Conservation (phyloP, 768 basidiomycete species). For the Boletus rubescentipes region DNA sequence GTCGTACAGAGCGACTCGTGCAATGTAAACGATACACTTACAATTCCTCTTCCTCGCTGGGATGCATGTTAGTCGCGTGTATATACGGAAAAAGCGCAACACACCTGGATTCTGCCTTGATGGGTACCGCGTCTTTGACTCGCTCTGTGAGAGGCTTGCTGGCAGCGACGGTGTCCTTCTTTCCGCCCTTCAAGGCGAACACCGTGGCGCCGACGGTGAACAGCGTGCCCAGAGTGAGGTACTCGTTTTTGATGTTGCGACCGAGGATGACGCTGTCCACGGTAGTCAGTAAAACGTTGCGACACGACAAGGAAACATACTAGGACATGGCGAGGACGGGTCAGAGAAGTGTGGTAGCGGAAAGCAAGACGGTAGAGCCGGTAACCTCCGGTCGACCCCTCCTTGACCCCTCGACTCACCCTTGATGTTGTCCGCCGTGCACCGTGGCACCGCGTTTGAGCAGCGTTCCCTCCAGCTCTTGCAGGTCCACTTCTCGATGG, state of each 20-base stretch:
- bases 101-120: slow-evolving; percentile 68
- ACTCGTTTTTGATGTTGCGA: slow-evolving; percentile 78
- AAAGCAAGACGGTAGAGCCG: no score
- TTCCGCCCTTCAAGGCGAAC: slow-evolving; percentile 56
- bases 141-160: slow-evolving; percentile 48
- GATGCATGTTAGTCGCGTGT: slow-evolving; percentile 5
- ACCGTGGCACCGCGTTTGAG: slow-evolving; percentile 77
- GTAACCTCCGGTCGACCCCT: slow-evolving; percentile 19
- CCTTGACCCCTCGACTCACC: slow-evolving; percentile 13
- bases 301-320: slow-evolving; percentile 27
- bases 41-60: slow-evolving; percentile 85
- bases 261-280: slow-evolving; percentile 66
- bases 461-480: slow-evolving; percentile 60
- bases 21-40: slow-evolving; percentile 40
- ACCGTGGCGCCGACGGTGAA: slow-evolving; percentile 54
- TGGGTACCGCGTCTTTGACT: slow-evolving; percentile 62
- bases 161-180: slow-evolving; percentile 42
- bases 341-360: no score
- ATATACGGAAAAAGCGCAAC: slow-evolving; percentile 27
- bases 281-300: slow-evolving; percentile 2
- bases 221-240: slow-evolving; percentile 71
- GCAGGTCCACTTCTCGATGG: slow-evolving; percentile 72
- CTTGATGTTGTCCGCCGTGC: slow-evolving; percentile 47
- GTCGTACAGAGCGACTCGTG: slow-evolving; percentile 27
- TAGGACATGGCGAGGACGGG: slow-evolving; percentile 43